phyloP scores from a whole-genome alignment of 345 rosid species.

The Eutrema heterophyllum region DNA sequence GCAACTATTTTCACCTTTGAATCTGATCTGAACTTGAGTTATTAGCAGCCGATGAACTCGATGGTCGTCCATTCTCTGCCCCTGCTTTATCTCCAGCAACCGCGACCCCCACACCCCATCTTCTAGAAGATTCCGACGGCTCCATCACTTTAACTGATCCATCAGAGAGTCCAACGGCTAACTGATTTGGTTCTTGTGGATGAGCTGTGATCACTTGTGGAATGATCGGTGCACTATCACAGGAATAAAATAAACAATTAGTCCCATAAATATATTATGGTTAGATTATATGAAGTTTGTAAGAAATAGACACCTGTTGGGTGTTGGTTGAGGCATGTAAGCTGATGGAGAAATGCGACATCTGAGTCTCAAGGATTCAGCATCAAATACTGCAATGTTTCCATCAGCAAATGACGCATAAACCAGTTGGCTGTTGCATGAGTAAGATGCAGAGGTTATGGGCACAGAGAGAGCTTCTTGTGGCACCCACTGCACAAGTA shows the following conservation, averaged over 20 bases:
- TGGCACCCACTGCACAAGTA: conserved; percentile 71
- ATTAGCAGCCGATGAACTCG: conserved; percentile 79
- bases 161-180: conserved; percentile 69
- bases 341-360: conserved; percentile 77
- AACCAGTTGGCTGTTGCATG: conserved; percentile 82
- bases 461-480: conserved; percentile 71
- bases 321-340: conserved; percentile 50
- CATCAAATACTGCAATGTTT: conserved; percentile 76
- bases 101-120: conserved; percentile 72
- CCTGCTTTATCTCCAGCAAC: conserved; percentile 61
- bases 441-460: conserved; percentile 66
- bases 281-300: background rate
- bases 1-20: conserved; percentile 50
- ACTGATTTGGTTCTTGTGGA: conserved; percentile 68
- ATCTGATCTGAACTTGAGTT: conserved; percentile 76
- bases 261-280: background rate
- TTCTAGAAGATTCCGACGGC: conserved; percentile 65
- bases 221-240: conserved; percentile 55
- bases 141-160: conserved; percentile 86
- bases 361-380: conserved; percentile 65
- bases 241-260: background rate
- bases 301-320: conserved; percentile 43
- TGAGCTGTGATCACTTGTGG: conserved; percentile 80
- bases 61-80: conserved; percentile 49
- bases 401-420: conserved; percentile 75